Evolutionary conservation across 176 grass and related monocot genomes (phyloP), one percentile per base, ranked within the genome.

Genomic region (Oryza longistaminata): DNA sequence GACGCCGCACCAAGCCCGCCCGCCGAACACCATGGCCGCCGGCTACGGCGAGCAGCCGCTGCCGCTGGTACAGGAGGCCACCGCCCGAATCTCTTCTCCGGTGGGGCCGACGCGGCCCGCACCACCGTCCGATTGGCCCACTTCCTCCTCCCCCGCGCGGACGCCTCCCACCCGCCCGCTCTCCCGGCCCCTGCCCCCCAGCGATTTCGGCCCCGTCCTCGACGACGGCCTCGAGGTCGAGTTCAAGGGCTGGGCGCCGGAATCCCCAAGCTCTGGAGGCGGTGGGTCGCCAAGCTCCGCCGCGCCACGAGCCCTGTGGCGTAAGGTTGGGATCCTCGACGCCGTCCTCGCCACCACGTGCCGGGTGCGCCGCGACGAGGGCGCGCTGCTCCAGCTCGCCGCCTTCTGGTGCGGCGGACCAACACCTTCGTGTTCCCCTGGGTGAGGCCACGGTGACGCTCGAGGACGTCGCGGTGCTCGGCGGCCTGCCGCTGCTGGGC

Each of bases 361-460:
- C 19, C 70, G 82, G 69, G 24, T 91, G 3, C 75, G 46, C 50
- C 80, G 48, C 4, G 64, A 83, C 68, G 35, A 70, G 25, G 55
- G 58, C 17, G 21, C 52, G 2, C 39, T 91, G 26, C 37, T 93
- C 22, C 77, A 89, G 81, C 50, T 88, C 62, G 53, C 85, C 10
- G 49, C 73, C 4, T 88, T 85, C 71, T 91, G 85, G 91, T 85
- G 27, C 15, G 74, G 6, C 11, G 85, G 31, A 90, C 91, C 62
- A 60, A 35, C 33, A 82, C 85, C 8, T 93, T 93, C 48, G 81
- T 88, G 16, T 88, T 93, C 71, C 88, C 88, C 10, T 93, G 91
- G 88, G 82, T 19, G 82, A 93, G 79, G 88, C 79, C 69, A 93
- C 91, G 11, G 64, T 93, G 6, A 85, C 91, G 10, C 66, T 93